A percentile compares a stretch with the other conserved stretches of the same genome.
These are phyloP conservation scores for Flaveria bidentis DNA, from an alignment of 129 eudicot species.

Conservation along the genomic window DNA sequence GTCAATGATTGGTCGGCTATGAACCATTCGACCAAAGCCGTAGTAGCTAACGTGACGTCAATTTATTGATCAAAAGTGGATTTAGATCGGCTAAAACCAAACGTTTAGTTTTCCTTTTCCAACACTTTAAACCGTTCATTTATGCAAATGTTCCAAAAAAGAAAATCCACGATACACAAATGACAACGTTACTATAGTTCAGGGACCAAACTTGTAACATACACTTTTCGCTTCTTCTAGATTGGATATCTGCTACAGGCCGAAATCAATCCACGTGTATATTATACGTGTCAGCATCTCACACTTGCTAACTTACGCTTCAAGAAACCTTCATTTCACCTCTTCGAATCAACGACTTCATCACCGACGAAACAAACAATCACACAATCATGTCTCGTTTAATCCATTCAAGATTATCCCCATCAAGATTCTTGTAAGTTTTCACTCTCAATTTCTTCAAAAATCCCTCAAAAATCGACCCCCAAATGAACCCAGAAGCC, in stretches of 20 bases:
- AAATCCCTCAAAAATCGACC: conserved; percentile 9
- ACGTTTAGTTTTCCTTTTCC: too few species aligned
- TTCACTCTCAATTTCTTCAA: background rate
- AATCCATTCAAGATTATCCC: conserved; percentile 40
- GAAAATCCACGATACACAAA: too few species aligned
- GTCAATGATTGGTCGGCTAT: too few species aligned
- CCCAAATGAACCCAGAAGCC: background rate
- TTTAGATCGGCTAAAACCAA: too few species aligned
- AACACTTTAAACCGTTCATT: too few species aligned
- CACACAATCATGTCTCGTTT: conserved; percentile 50
- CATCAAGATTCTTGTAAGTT: conserved; percentile 47
- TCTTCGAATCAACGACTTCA: conserved; percentile 16
- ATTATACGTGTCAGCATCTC: conserved; percentile 26
- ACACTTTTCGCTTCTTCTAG: background rate
- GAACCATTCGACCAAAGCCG: too few species aligned
- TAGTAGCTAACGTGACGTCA: too few species aligned
- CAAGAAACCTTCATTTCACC: conserved; percentile 18
- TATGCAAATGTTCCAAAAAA: too few species aligned
- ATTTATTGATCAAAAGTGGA: too few species aligned
- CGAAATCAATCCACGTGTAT: conserved; percentile 34
- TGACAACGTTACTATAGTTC: background rate
- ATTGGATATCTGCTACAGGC: conserved; percentile 23
- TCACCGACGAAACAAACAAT: background rate
- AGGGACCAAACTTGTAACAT: conserved; percentile 20
- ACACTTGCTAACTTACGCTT: conserved; percentile 20